These are phyloP conservation scores for Forsythia suspensa DNA, from an alignment of 257 asterid species.

Conservation along the genomic window DNA sequence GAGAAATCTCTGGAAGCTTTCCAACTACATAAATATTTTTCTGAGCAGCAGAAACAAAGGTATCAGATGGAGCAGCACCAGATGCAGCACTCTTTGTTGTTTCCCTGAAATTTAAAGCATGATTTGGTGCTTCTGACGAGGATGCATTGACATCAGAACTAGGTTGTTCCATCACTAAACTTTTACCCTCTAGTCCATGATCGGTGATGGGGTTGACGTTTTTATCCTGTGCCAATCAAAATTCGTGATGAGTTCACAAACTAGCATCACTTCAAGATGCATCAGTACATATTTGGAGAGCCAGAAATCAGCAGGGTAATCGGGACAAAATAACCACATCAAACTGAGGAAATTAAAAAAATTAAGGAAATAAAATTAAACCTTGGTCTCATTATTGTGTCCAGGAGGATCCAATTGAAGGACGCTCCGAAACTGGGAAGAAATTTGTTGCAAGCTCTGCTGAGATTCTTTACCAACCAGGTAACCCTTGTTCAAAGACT, in stretches of 20 bases:
- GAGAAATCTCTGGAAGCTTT: slow-evolving; percentile 46
- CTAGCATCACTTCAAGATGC: background rate
- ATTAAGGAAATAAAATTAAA: slow-evolving; percentile 18
- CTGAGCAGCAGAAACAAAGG: slow-evolving; percentile 40
- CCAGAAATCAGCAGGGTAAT: background rate
- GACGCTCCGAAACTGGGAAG: slow-evolving; percentile 65
- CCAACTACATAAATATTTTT: slow-evolving; percentile 34
- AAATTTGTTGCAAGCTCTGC: slow-evolving; percentile 58
- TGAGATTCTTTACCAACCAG: slow-evolving; percentile 45
- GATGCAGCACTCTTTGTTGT: slow-evolving; percentile 28
- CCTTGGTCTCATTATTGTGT: slow-evolving; percentile 51
- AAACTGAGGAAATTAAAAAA: slow-evolving; percentile 3
- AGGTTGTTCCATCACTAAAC: slow-evolving; percentile 38
- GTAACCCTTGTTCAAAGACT: slow-evolving; percentile 40
- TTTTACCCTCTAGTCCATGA: slow-evolving; percentile 40
- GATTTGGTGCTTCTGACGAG: slow-evolving; percentile 42
- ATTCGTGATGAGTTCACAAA: slow-evolving; percentile 17
- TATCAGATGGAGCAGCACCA: slow-evolving; percentile 37
- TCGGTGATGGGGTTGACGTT: slow-evolving; percentile 33
- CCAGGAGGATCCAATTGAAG: slow-evolving; percentile 53
- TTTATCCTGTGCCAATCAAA: slow-evolving; percentile 37
- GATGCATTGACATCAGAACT: slow-evolving; percentile 33
- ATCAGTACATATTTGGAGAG: background rate
- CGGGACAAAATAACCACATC: background rate
- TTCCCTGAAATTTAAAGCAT: slow-evolving; percentile 37